A percentile compares a stretch with the other conserved stretches of the same genome.
phyloP scores from a whole-genome alignment of 768 basidiomycete species.

The Phanerochaete sordida region DNA sequence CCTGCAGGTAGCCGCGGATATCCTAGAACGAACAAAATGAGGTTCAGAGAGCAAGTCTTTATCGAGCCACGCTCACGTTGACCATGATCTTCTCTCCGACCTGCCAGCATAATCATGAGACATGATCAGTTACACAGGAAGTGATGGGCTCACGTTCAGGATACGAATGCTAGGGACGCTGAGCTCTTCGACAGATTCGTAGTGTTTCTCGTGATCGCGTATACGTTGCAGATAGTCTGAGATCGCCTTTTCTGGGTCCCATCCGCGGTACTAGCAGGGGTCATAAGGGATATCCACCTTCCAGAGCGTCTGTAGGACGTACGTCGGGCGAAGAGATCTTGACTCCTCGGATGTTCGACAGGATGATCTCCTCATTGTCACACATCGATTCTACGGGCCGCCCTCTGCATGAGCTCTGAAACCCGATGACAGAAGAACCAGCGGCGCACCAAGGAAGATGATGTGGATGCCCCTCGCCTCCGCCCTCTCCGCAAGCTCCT shows the following conservation, averaged over 20 bases:
- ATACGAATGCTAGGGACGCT: slow-evolving; percentile 95
- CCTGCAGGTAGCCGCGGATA: slow-evolving; percentile 87
- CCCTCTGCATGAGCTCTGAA: background rate
- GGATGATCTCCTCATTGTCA: slow-evolving; percentile 89
- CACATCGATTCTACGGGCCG: slow-evolving; percentile 78
- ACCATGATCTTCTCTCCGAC: slow-evolving; percentile 96
- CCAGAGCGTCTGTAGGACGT: slow-evolving; percentile 27
- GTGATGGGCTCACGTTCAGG: slow-evolving; percentile 60
- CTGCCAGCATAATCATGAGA: slow-evolving; percentile 32
- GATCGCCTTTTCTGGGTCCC: slow-evolving; percentile 91
- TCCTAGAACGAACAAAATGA: slow-evolving; percentile 42
- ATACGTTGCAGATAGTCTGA: slow-evolving; percentile 92
- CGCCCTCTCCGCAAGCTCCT: slow-evolving; percentile 79
- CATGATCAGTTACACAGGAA: too few relatives aligned
- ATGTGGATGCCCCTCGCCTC: slow-evolving; percentile 87
- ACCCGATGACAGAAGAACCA: background rate
- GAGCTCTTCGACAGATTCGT: slow-evolving; percentile 88
- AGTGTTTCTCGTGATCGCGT: slow-evolving; percentile 77
- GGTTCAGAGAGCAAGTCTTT: background rate
- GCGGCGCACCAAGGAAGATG: slow-evolving; percentile 72
- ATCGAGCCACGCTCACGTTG: slow-evolving; percentile 53
- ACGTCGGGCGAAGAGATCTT: slow-evolving; percentile 99
- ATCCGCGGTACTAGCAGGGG: slow-evolving; percentile 73
- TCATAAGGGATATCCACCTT: background rate
- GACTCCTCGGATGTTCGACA: slow-evolving; percentile 91